These are phyloP conservation scores for Scalesia atractyloides DNA, from an alignment of 129 eudicot species.

Conservation along the genomic window DNA sequence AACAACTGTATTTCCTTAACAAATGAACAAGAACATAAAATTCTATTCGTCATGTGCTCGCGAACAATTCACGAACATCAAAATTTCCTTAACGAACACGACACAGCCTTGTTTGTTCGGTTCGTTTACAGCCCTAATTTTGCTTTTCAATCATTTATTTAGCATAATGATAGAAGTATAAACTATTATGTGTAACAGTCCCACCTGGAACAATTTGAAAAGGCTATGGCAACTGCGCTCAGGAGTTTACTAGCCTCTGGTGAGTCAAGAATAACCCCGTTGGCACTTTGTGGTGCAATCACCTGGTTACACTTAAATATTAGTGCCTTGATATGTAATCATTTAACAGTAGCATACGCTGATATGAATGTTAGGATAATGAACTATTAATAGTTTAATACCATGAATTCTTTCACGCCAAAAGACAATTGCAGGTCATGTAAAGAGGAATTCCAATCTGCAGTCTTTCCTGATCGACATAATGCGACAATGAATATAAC, in stretches of 20 bases:
- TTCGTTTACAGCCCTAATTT: too few relatives aligned
- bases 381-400: slow-evolving; percentile 49
- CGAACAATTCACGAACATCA: too few relatives aligned
- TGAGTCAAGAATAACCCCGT: slow-evolving; percentile 92
- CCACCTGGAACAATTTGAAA: slow-evolving; percentile 90
- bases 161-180: slow-evolving; percentile 12
- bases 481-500: slow-evolving; percentile 21
- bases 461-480: slow-evolving; percentile 49
- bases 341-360: background rate
- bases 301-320: slow-evolving; percentile 45
- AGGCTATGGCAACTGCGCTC: slow-evolving; percentile 95
- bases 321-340: slow-evolving; percentile 8
- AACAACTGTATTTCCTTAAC: too few relatives aligned
- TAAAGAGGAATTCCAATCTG: slow-evolving; percentile 61
- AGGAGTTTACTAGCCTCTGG: slow-evolving; percentile 99
- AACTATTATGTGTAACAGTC: slow-evolving; percentile 18
- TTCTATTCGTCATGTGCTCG: too few relatives aligned
- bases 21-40: too few relatives aligned
- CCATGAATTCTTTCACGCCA: slow-evolving; percentile 93
- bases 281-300: slow-evolving; percentile 97
- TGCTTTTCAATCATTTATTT: slow-evolving; percentile 1
- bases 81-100: too few relatives aligned
- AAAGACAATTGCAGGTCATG: slow-evolving; percentile 90
- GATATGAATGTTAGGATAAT: slow-evolving; percentile 11
- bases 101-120: too few relatives aligned